phyloP scores from a whole-genome alignment of 2,329 filamentous ascomycete species.

The Microdochium paspali region DNA sequence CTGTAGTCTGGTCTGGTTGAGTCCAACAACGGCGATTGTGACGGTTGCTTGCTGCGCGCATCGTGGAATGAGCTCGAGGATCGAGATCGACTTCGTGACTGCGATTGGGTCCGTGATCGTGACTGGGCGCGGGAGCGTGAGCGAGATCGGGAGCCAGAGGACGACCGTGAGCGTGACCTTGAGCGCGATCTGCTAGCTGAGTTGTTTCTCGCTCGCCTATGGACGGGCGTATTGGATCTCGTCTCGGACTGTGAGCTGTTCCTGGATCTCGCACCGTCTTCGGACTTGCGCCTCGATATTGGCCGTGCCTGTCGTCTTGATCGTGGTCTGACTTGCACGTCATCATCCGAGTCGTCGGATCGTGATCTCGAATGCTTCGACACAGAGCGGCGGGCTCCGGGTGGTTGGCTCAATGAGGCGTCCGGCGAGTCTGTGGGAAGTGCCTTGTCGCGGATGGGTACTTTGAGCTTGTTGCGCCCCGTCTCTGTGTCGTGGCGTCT shows the following conservation, averaged over 20 bases:
- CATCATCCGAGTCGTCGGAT: not conserved
- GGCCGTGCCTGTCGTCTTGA: slow-evolving; percentile 11
- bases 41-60: slow-evolving; percentile 16
- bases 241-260: not conserved
- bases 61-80: slow-evolving; percentile 1
- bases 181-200: slow-evolving; percentile 4
- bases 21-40: slow-evolving; percentile 36
- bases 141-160: slow-evolving; percentile 8
- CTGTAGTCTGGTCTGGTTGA: slow-evolving; percentile 59
- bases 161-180: slow-evolving; percentile 9
- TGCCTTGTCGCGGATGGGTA: slow-evolving; percentile 19
- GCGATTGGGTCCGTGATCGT: slow-evolving; percentile 8
- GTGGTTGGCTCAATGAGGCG: not conserved
- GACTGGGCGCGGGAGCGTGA: slow-evolving; percentile 9
- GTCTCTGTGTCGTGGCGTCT: not conserved
- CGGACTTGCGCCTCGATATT: slow-evolving; percentile 4
- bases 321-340: slow-evolving; percentile 4
- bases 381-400: not conserved
- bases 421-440: not conserved
- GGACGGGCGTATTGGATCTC: not conserved
- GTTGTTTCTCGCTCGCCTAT: slow-evolving; percentile 2
- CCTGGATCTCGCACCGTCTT: not conserved
- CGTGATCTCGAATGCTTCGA: not conserved
- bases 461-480: slow-evolving; percentile 10
- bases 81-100: not conserved